Conservation (phyloP, 179 eudicot species). For the Dionaea muscipula region DNA sequence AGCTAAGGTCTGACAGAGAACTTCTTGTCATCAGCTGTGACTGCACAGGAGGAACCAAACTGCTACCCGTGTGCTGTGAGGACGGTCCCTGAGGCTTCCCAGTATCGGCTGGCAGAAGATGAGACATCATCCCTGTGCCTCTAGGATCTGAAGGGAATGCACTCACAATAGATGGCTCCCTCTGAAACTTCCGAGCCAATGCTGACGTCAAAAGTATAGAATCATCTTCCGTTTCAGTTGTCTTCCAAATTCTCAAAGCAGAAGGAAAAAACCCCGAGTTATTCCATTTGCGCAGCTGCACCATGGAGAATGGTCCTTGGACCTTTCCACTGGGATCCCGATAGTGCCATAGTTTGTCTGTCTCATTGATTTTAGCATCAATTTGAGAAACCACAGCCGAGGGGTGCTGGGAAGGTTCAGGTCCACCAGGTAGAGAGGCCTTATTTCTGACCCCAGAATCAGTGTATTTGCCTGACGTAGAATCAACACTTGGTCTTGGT, state of each 20-base stretch:
- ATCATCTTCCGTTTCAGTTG: constrained; percentile 40
- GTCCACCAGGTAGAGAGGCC: constrained; percentile 20
- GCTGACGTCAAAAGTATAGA: constrained; percentile 65
- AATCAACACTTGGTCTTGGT: constrained; percentile 21
- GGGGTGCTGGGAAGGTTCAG: constrained; percentile 28
- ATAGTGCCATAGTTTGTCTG: constrained; percentile 82
- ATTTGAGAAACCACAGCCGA: constrained; percentile 23
- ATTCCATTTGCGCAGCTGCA: constrained; percentile 89
- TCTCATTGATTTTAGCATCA: constrained; percentile 38
- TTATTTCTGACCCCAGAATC: constrained; percentile 27
- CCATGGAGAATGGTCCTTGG: constrained; percentile 91
- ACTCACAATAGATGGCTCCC: constrained; percentile 15
- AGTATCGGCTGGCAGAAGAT: constrained; percentile 9
- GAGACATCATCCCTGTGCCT: constrained; percentile 5
- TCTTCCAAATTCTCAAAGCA: constrained; percentile 63
- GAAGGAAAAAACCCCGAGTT: constrained; percentile 79
- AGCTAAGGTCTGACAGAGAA: constrained; percentile 13
- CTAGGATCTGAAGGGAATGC: constrained; percentile 7
- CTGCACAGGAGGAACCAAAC: neutral
- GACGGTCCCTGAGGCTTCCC: constrained; percentile 14
- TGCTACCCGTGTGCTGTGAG: constrained; percentile 3
- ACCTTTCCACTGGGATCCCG: constrained; percentile 77
- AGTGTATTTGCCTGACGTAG: constrained; percentile 18
- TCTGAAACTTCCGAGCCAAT: constrained; percentile 58
- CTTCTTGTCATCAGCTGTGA: neutral